Percentiles rank a stretch among this genome's conserved stretches.
phyloP scores from a whole-genome alignment of 2,329 filamentous ascomycete species.

The Xylaria polymorpha region DNA sequence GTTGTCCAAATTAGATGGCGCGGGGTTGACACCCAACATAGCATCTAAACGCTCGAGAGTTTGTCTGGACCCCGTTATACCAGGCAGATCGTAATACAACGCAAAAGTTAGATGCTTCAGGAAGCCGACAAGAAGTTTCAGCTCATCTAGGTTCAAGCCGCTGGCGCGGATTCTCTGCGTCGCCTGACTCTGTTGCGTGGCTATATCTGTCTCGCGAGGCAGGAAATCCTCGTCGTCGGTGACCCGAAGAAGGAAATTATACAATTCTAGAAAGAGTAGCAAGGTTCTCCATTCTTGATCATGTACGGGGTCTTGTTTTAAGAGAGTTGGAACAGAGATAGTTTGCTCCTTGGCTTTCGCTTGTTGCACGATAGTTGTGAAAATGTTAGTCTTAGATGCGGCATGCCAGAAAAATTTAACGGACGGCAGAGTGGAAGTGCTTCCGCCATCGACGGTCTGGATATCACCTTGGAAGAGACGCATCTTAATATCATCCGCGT shows the following conservation, averaged over 20 bases:
- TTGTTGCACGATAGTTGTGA: slow-evolving; percentile 50
- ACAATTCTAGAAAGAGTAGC: slow-evolving; percentile 91
- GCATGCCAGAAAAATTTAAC: slow-evolving; percentile 87
- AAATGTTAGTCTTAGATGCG: slow-evolving; percentile 58
- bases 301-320: slow-evolving; percentile 52
- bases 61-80: slow-evolving; percentile 57
- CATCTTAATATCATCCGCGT: slow-evolving; percentile 92
- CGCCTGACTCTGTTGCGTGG: slow-evolving; percentile 53
- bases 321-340: slow-evolving; percentile 42
- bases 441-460: slow-evolving; percentile 51
- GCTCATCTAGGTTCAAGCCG: slow-evolving; percentile 75
- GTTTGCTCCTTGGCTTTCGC: slow-evolving; percentile 46
- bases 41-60: slow-evolving; percentile 40
- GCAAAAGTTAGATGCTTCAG: slow-evolving; percentile 92
- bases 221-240: slow-evolving; percentile 98
- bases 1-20: slow-evolving; percentile 26
- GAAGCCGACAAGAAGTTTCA: slow-evolving; percentile 81
- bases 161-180: slow-evolving; percentile 67
- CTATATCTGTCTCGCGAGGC: slow-evolving; percentile 61
- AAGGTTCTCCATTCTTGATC: slow-evolving; percentile 87
- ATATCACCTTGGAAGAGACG: slow-evolving; percentile 85
- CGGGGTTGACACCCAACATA: slow-evolving; percentile 40
- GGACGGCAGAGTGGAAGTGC: slow-evolving; percentile 65
- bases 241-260: slow-evolving; percentile 89
- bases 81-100: slow-evolving; percentile 83